Conservation (phyloP, 306 rosid genomes). For the Citrullus mucosospermus region DNA sequence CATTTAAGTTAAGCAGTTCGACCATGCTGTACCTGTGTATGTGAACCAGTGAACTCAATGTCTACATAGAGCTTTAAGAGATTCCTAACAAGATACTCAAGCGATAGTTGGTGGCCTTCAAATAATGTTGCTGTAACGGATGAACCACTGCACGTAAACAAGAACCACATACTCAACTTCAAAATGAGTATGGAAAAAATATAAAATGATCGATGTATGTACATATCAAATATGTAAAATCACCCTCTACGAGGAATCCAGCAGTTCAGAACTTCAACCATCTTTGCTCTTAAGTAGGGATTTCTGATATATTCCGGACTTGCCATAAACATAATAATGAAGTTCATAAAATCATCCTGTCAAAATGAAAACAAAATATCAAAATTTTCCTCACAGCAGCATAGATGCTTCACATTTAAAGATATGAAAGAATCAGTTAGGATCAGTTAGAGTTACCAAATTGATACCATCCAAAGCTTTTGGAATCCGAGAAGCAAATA, state of each 20-base stretch:
- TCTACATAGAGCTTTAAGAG: slow-evolving; percentile 95
- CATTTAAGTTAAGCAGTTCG: background rate
- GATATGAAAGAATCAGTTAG: background rate
- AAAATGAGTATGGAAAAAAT: slow-evolving; percentile 4
- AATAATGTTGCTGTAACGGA: slow-evolving; percentile 63
- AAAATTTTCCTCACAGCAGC: background rate
- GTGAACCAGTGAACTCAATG: slow-evolving; percentile 98
- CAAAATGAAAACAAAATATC: slow-evolving; percentile 10
- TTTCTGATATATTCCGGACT: slow-evolving; percentile 78
- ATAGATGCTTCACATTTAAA: background rate
- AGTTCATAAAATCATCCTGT: slow-evolving; percentile 98
- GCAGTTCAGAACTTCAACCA: slow-evolving; percentile 95
- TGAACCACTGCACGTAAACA: slow-evolving; percentile 45
- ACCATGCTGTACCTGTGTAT: slow-evolving; percentile 55
- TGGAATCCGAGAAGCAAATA: slow-evolving; percentile 92
- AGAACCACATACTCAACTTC: slow-evolving; percentile 17
- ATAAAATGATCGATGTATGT: background rate
- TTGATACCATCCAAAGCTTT: slow-evolving; percentile 87
- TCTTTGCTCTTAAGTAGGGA: slow-evolving; percentile 94
- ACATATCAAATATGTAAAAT: slow-evolving; percentile 14
- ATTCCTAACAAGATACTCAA: slow-evolving; percentile 88
- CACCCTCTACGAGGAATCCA: slow-evolving; percentile 98
- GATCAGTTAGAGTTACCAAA: slow-evolving; percentile 35
- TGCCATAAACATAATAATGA: slow-evolving; percentile 96
- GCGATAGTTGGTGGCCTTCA: slow-evolving; percentile 93